Conservation (phyloP, 257 asterid species). For the Solanum chilense region DNA sequence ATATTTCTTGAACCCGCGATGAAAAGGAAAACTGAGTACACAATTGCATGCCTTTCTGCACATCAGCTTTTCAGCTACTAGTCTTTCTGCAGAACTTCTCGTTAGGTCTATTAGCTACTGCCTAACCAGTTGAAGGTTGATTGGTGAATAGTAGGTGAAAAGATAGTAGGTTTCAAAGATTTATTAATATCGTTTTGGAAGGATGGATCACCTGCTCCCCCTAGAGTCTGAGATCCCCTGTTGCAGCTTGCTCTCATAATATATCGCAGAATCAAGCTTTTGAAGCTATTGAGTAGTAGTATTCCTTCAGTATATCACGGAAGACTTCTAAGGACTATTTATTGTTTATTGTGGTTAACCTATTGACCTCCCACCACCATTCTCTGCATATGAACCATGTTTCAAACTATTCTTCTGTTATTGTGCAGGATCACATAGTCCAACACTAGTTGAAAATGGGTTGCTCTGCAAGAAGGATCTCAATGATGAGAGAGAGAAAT, state of each 20-base stretch:
- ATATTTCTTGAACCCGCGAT: not conserved
- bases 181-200: not conserved
- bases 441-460: constrained; percentile 9
- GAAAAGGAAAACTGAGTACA: not conserved
- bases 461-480: not conserved
- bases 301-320: not conserved
- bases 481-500: constrained; percentile 11
- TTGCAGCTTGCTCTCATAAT: not conserved
- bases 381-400: not conserved
- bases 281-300: not conserved
- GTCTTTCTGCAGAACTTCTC: not conserved
- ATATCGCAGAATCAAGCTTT: not conserved
- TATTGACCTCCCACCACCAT: not conserved
- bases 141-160: not conserved
- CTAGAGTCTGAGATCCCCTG: not conserved
- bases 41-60: not conserved
- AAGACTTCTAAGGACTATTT: not conserved
- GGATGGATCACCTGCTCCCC: not conserved
- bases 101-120: not conserved
- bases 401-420: not conserved
- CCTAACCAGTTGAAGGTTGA: not conserved
- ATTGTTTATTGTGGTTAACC: not conserved
- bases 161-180: not conserved
- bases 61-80: not conserved
- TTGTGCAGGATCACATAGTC: constrained; percentile 34